Percentiles rank a stretch among this genome's conserved stretches.
Evolutionary conservation across 2,329 filamentous ascomycete species (phyloP).

Genomic region (Botrytis porri): DNA sequence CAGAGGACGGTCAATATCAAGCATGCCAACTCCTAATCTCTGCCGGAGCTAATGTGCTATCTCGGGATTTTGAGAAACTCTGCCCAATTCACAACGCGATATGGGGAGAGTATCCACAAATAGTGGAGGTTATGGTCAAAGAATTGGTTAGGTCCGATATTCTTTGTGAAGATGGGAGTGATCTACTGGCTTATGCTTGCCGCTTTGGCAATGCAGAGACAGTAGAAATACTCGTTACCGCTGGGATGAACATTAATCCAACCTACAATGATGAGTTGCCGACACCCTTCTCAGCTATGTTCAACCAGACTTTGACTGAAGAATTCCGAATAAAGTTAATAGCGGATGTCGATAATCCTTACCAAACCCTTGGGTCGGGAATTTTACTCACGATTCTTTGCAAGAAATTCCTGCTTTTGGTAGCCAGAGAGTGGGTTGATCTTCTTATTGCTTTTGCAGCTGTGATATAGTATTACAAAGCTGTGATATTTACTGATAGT

Average conservation of each 20-base stretch:
- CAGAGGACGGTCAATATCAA: not conserved
- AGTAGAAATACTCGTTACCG: not conserved
- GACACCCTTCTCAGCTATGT: not conserved
- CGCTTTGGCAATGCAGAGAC: not conserved
- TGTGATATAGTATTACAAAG: not conserved
- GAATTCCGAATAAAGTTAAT: not conserved
- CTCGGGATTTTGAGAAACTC: accelerated
- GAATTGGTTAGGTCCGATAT: not conserved
- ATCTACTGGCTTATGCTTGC: not conserved
- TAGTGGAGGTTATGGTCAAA: not conserved
- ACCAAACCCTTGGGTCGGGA: accelerated
- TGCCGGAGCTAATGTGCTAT: not conserved
- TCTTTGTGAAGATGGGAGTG: not conserved
- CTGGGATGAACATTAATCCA: not conserved
- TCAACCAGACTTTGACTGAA: accelerated
- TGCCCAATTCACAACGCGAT: not conserved
- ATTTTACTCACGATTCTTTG: not conserved
- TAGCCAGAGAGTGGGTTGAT: not conserved
- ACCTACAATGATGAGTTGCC: not conserved
- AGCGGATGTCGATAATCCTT: too few relatives aligned
- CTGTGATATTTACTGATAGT: accelerated
- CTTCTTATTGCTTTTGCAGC: not conserved
- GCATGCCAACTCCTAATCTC: not conserved
- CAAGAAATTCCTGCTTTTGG: accelerated
- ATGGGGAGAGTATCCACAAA: accelerated